Evolutionary conservation across 208 protist species (phyloP), one percentile per base, ranked within the genome.

Genomic region (Porcisia hertigi): DNA sequence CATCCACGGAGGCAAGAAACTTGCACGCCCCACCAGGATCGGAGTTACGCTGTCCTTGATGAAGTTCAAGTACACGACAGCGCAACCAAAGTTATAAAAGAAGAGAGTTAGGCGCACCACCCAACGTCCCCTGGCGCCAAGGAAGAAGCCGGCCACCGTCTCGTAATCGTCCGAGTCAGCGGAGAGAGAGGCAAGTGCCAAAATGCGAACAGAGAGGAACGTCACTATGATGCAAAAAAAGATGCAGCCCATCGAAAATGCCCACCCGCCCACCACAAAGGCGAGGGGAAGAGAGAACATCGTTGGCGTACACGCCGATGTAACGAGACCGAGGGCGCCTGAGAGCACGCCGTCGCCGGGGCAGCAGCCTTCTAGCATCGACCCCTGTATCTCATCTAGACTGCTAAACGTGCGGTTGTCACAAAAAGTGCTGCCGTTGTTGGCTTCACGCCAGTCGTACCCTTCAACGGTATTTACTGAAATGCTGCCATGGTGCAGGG

Each of bases 111-210:
- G 69, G 41, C 91, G 91, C 39, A 85, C 79, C 23, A 78, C 69
- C 87, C 84, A 92, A 16, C 79, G 79, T 11, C 88, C 85, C 45
- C 83, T 84, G 41, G 60, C 23, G 54, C 87, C 88, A 45, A 95
- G 86, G 39, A 95, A 93, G 62, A 93, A 93, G 63, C 83, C 88
- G 39, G 87, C 83, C 23, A 95, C 91, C 43, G 82, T 91, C 74
- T 92, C 91, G 79, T 92, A 95, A 85, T 95, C 91, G 57, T 92
- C 86, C 16, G 87, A 92, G 74, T 86, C 85, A 39, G 87, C 91
- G 8, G 87, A 93, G 18, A 87, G 76, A 23, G 91, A 95, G 63
- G 91, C 87, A 25, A 91, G 80, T 14, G 91, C 88, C 65, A 95
- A 85, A 59, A 95, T 90, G 53, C 91, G 86, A 12, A 95, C 91